A percentile compares a stretch with the other conserved stretches of the same genome.
These are phyloP conservation scores for Dentipellis fragilis DNA, from an alignment of 768 basidiomycete genomes.

Conservation along the genomic window DNA sequence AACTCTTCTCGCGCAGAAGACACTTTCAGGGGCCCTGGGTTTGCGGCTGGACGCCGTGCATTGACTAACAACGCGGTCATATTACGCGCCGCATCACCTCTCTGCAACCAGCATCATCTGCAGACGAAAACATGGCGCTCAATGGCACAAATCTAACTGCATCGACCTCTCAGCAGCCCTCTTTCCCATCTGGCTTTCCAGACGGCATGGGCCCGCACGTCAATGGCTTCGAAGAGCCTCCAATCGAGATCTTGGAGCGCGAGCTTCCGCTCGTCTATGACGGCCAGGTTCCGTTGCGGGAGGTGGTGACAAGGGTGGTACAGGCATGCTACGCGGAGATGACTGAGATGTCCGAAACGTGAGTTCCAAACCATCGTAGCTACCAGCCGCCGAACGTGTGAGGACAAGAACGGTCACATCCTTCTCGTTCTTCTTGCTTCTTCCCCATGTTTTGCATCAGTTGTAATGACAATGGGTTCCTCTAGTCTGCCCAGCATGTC, in stretches of 20 bases:
- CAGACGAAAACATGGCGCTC: background rate
- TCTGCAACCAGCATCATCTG: no score
- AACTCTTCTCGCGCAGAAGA: no score
- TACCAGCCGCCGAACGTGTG: background rate
- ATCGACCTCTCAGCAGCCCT: background rate
- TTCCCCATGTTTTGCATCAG: background rate
- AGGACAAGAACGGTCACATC: background rate
- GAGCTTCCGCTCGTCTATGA: conserved; percentile 69
- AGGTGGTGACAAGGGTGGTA: conserved; percentile 65
- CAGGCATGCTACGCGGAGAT: conserved; percentile 79
- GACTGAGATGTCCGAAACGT: conserved; percentile 82
- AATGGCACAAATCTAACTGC: conserved; percentile 2
- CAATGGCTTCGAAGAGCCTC: conserved; percentile 28
- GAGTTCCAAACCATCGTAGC: conserved; percentile 20
- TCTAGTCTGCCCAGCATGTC: conserved; percentile 46
- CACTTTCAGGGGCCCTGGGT: no score
- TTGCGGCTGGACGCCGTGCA: no score
- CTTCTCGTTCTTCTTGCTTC: background rate
- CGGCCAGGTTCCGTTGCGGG: conserved; percentile 64
- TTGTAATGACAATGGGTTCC: conserved; percentile 20
- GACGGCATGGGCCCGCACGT: background rate
- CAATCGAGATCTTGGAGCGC: conserved; percentile 50
- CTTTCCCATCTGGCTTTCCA: background rate
- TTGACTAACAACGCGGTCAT: no score
- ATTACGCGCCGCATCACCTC: no score